These are phyloP conservation scores for Sedum album DNA, from an alignment of 164 flowering plant genomes.

Conservation along the genomic window DNA sequence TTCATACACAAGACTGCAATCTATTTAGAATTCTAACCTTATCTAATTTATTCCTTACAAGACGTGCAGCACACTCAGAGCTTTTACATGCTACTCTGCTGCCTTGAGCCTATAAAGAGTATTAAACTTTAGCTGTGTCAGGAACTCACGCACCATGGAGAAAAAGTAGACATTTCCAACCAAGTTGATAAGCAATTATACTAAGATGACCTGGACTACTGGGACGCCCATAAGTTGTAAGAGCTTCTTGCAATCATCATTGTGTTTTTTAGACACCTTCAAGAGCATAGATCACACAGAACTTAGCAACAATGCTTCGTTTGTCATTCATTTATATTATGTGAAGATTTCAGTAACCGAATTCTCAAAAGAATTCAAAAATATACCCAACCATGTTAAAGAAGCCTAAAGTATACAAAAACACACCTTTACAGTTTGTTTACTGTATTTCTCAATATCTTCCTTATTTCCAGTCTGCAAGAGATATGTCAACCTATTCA, in stretches of 20 bases:
- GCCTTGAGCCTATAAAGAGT: constrained; percentile 3
- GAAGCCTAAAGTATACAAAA: neutral
- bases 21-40: constrained; percentile 4
- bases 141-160: neutral
- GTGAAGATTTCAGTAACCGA: neutral
- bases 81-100: constrained; percentile 11
- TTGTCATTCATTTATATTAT: neutral
- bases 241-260: constrained; percentile 11
- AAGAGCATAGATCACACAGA: neutral
- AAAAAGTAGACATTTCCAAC: neutral
- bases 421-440: constrained; percentile 8
- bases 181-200: neutral
- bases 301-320: neutral
- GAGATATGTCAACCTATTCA: neutral
- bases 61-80: constrained; percentile 13
- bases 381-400: neutral
- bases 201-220: constrained; percentile 3
- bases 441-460: constrained; percentile 10
- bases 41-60: constrained; percentile 8
- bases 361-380: neutral
- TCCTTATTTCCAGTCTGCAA: constrained; percentile 5
- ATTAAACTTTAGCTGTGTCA: neutral
- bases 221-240: constrained; percentile 10
- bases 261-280: constrained; percentile 6
- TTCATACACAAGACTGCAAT: neutral